Evolutionary conservation across 2,329 filamentous ascomycete genomes (phyloP), one percentile per base, ranked within the genome.

Genomic region (Elsinoe arachidis): DNA sequence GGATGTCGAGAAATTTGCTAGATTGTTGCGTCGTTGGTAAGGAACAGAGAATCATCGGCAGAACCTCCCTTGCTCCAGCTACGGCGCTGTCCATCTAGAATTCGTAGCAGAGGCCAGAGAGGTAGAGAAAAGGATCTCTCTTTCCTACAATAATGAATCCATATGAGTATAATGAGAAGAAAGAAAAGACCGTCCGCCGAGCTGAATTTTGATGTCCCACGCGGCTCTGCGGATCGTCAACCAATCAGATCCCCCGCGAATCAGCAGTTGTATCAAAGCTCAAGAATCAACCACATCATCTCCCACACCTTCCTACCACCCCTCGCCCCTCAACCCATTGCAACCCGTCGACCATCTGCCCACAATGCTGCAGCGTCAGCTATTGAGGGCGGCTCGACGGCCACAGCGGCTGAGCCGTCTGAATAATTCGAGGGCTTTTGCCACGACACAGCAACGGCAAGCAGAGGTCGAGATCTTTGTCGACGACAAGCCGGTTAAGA

Each of bases 401-500:
- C 76, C 79, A 69, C 74, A 76, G 69, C 74, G 74, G 69, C 72
- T 75, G 65, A 70, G 76, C 65, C 73, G 74, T 68, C 70, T 74
- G 72, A 77, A 77, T 72, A 82, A 82, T 75, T 80, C 84, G 73
- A 85, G 90, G 77, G 78, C 87, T 69, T 96, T 99, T 79, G 82
- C 87, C 75, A 87, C 86, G 68, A 90, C 88, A 65, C 76, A 82
- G 70, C 83, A 81, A 75, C 84, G 90, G 74, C 82, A 82, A 67
- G 92, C 90, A 67, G 90, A 97, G 80, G 91, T 99, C 70, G 90
- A 96, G 82, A 84, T 99, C 74, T 23, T 62, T 65, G 44, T 70
- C 91, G 92, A 99, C 83, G 93, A 92, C 72, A 96, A 96, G 80
- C 95, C 96, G 77, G 87, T 99, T 58, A 96, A 90, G 62, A 90